Percentiles rank a stretch among this genome's conserved stretches.
These are phyloP conservation scores for Colletotrichum cuscutae DNA, from an alignment of 2,329 filamentous ascomycete species.

Conservation along the genomic window DNA sequence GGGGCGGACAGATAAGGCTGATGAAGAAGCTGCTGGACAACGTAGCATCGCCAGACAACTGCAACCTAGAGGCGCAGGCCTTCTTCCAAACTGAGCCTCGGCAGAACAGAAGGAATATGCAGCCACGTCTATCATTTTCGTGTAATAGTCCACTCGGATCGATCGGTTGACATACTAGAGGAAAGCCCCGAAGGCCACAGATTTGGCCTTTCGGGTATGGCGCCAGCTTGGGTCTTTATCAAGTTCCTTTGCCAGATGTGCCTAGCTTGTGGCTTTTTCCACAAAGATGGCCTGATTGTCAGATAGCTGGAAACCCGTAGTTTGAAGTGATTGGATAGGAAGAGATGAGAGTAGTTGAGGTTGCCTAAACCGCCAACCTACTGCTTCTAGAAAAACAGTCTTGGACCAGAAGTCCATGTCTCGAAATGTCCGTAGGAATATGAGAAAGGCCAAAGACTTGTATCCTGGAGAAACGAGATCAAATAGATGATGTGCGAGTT, in stretches of 20 bases:
- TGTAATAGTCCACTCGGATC: slow-evolving; percentile 8
- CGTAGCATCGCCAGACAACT: neutral
- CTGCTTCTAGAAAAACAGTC: neutral
- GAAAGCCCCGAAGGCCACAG: slow-evolving; percentile 30
- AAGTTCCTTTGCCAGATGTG: neutral
- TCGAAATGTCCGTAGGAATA: neutral
- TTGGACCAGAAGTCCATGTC: neutral
- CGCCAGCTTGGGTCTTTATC: neutral
- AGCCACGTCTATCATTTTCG: neutral
- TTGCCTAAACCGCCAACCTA: neutral
- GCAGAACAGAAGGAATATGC: slow-evolving; percentile 1
- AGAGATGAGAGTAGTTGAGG: neutral
- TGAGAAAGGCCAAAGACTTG: neutral
- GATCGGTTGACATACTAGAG: slow-evolving; percentile 4
- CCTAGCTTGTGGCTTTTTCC: neutral
- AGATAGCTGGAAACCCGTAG: neutral
- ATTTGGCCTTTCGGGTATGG: slow-evolving; percentile 10
- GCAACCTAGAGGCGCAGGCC: neutral
- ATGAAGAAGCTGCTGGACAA: slow-evolving; percentile 16
- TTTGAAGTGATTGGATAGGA: neutral
- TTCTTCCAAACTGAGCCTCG: neutral
- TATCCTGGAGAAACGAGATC: neutral
- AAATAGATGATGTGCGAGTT: neutral
- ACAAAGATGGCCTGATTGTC: neutral
- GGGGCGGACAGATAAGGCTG: slow-evolving; percentile 16